Conservation (phyloP, 2,329 filamentous ascomycete genomes). For the Colletotrichum gloeosporioides region DNA sequence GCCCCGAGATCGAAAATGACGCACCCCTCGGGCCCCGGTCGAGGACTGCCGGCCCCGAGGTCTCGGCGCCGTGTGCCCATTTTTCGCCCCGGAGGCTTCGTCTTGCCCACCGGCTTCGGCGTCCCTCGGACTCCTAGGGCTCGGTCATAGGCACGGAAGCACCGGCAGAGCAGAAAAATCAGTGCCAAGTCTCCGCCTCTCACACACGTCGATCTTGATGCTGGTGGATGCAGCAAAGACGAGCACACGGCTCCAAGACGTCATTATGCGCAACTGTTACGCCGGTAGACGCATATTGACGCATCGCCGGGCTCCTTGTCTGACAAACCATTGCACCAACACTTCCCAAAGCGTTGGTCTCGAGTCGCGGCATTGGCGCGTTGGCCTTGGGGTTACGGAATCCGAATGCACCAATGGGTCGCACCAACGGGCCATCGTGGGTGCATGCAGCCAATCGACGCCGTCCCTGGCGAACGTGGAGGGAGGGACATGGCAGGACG, state of each 20-base stretch:
- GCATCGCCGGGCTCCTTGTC: not conserved
- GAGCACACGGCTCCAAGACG: not conserved
- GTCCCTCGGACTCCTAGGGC: not conserved
- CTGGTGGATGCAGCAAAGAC: not conserved
- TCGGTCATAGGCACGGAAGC: not conserved
- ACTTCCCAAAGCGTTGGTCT: not conserved
- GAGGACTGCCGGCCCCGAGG: not conserved
- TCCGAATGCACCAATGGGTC: conserved; percentile 11
- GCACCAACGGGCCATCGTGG: conserved; percentile 13
- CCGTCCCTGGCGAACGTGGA: conserved; percentile 4
- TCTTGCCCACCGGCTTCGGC: not conserved
- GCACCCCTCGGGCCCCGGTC: not conserved
- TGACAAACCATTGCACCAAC: not conserved
- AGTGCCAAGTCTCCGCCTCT: not conserved
- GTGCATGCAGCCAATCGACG: conserved; percentile 9
- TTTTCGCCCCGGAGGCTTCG: not conserved
- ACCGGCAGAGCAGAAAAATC: not conserved
- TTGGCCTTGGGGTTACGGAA: not conserved
- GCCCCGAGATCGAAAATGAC: not conserved
- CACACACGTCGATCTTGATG: not conserved
- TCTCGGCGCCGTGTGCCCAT: not conserved
- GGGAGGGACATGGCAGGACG: not conserved
- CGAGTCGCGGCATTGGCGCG: not conserved
- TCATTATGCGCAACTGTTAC: not conserved
- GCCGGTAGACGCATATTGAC: not conserved